Conservation (phyloP, 345 rosid species). For the Physaria fendleri region DNA sequence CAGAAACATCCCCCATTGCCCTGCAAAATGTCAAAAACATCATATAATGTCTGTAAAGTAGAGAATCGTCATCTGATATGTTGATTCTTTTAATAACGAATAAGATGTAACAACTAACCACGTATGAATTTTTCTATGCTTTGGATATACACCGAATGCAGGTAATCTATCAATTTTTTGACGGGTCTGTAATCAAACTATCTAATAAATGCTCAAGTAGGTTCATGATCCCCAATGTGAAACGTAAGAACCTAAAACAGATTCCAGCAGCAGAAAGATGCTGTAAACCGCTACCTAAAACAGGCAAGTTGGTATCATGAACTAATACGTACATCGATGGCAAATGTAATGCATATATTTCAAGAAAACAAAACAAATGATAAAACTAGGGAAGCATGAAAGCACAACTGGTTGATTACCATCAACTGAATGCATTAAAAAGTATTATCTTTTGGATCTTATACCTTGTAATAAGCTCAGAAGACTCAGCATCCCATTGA, state of each 20-base stretch:
- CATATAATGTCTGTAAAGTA: constrained; percentile 1
- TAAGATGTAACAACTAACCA: constrained; percentile 1
- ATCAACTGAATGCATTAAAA: background rate
- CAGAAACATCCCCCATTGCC: constrained; percentile 99
- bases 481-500: constrained; percentile 88
- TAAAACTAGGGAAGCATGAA: background rate
- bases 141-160: background rate
- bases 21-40: constrained; percentile 34
- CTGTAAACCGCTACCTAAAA: background rate
- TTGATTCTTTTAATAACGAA: background rate
- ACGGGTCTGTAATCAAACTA: background rate
- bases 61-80: background rate
- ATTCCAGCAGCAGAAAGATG: background rate
- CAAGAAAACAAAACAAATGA: background rate
- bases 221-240: background rate
- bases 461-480: constrained; percentile 92
- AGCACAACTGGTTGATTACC: constrained; percentile 2
- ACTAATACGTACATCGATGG: background rate
- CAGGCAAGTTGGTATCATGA: background rate
- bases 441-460: background rate
- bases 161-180: background rate
- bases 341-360: background rate
- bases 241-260: background rate
- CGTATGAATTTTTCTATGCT: background rate
- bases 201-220: background rate